Evolutionary conservation across 768 basidiomycete species (phyloP).

Genomic region (Polyporus arcularius): DNA sequence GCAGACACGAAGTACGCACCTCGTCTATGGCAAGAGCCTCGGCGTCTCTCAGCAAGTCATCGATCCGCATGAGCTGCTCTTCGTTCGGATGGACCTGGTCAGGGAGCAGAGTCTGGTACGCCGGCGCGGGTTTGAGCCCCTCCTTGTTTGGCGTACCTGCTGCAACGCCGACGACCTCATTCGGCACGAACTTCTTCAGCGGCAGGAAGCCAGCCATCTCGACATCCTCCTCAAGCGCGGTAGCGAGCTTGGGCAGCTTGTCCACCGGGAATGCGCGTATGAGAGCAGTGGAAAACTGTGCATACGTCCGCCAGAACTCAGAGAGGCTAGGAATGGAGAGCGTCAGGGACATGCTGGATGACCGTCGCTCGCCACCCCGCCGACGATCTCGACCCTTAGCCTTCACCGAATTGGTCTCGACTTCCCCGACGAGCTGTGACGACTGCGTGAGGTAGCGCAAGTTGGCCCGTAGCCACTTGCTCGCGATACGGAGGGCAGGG

Average conservation of each 20-base stretch:
- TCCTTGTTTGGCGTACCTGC: conserved; percentile 8
- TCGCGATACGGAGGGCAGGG: conserved; percentile 82
- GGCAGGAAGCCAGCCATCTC: conserved; percentile 90
- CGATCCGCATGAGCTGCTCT: conserved; percentile 92
- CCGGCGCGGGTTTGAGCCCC: neutral
- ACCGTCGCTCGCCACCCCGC: conserved; percentile 33
- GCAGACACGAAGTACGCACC: conserved; percentile 40
- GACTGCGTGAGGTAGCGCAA: conserved; percentile 61
- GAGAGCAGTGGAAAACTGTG: conserved; percentile 64
- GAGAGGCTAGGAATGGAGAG: conserved; percentile 39
- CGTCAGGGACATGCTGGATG: conserved; percentile 31
- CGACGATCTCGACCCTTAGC: conserved; percentile 25
- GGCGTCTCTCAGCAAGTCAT: conserved; percentile 79
- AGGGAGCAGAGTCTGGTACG: conserved; percentile 9
- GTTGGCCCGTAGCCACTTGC: conserved; percentile 87
- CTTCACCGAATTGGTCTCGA: conserved; percentile 21
- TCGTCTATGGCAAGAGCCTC: conserved; percentile 55
- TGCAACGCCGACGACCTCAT: conserved; percentile 25
- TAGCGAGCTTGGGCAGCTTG: conserved; percentile 55
- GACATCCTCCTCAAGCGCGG: conserved; percentile 84
- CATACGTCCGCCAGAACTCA: conserved; percentile 75
- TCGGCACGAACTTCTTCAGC: conserved; percentile 60
- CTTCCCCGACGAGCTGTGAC: conserved; percentile 15
- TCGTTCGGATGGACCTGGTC: conserved; percentile 83
- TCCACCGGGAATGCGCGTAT: conserved; percentile 66